Evolutionary conservation across 116 monocot genomes (phyloP).

Genomic region (Iris pallida): DNA sequence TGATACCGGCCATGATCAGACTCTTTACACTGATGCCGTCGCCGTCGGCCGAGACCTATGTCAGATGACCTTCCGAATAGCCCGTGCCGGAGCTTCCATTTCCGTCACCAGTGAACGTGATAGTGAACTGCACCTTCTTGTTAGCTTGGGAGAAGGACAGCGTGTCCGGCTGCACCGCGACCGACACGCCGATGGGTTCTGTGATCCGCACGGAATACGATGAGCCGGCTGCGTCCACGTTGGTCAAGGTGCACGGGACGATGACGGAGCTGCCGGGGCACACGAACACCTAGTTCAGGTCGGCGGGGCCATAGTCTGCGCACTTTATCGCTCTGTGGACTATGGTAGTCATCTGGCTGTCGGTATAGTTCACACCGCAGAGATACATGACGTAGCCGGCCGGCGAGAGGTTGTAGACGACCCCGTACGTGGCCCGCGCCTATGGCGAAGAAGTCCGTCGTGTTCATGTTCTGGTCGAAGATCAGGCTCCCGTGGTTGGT

Average conservation of each 20-base stretch:
- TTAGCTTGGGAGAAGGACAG: not conserved
- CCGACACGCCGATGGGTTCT: slow-evolving; percentile 1
- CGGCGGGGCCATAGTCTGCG: not conserved
- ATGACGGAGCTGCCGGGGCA: not conserved
- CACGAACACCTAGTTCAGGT: slow-evolving; percentile 23
- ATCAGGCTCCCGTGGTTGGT: too few species aligned
- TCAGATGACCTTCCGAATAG: not conserved
- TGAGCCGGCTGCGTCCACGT: slow-evolving; percentile 13
- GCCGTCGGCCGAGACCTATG: slow-evolving; percentile 11
- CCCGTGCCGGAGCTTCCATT: not conserved
- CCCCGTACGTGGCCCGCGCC: too few species aligned
- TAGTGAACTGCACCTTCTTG: not conserved
- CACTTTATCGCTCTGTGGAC: not conserved
- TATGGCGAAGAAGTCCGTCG: too few species aligned
- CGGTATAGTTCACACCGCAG: slow-evolving; percentile 6
- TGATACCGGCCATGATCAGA: too few species aligned
- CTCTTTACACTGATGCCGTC: slow-evolving; percentile 8
- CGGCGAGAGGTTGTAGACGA: too few species aligned
- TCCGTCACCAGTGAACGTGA: not conserved
- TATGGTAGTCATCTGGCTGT: slow-evolving; percentile 1
- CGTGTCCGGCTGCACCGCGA: slow-evolving; percentile 6
- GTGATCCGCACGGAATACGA: not conserved
- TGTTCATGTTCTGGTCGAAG: too few species aligned
- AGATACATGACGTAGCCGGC: too few species aligned
- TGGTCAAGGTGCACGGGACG: slow-evolving; percentile 16